A percentile compares a stretch with the other conserved stretches of the same genome.
phyloP scores from a whole-genome alignment of 2,329 filamentous ascomycete genomes.

The Simplicillium sp. region DNA sequence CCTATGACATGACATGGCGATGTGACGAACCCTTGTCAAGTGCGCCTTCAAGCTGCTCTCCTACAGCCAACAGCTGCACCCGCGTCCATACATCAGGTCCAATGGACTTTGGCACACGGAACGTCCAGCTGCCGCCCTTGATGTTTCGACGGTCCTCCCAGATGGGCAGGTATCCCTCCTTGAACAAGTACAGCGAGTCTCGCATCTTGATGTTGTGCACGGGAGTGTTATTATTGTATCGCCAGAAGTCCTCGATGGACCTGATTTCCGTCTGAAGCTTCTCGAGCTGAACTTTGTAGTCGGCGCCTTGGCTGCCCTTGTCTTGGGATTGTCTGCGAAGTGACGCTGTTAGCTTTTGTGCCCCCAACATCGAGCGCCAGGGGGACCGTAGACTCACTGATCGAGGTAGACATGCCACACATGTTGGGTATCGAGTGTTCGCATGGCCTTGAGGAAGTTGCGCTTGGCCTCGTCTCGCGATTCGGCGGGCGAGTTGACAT shows the following conservation, averaged over 20 bases:
- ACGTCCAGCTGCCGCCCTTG: conserved; percentile 83
- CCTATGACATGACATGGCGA: not conserved
- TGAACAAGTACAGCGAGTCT: conserved; percentile 73
- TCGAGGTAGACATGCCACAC: conserved; percentile 70
- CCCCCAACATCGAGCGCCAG: not conserved
- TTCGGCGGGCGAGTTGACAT: conserved; percentile 59
- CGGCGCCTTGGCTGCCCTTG: conserved; percentile 19
- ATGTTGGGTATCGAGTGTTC: conserved; percentile 67
- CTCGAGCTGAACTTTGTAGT: conserved; percentile 47
- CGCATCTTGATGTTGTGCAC: conserved; percentile 67
- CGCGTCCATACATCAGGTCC: conserved; percentile 72
- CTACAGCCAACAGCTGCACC: conserved; percentile 73
- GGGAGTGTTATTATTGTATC: conserved; percentile 73
- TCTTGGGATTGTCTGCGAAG: conserved; percentile 32
- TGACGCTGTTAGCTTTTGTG: not conserved
- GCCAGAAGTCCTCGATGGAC: conserved; percentile 78
- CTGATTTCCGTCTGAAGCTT: conserved; percentile 59
- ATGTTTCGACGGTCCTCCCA: conserved; percentile 85
- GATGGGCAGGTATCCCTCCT: conserved; percentile 64
- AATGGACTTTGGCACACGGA: conserved; percentile 71
- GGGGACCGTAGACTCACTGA: conserved; percentile 27
- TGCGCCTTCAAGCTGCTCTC: conserved; percentile 67
- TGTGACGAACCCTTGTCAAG: conserved; percentile 54
- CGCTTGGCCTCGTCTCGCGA: conserved; percentile 72
- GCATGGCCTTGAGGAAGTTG: conserved; percentile 68